A percentile compares a stretch with the other conserved stretches of the same genome.
phyloP scores from a whole-genome alignment of 2,329 filamentous ascomycete genomes.

The Lecanoromycetidae sp. region DNA sequence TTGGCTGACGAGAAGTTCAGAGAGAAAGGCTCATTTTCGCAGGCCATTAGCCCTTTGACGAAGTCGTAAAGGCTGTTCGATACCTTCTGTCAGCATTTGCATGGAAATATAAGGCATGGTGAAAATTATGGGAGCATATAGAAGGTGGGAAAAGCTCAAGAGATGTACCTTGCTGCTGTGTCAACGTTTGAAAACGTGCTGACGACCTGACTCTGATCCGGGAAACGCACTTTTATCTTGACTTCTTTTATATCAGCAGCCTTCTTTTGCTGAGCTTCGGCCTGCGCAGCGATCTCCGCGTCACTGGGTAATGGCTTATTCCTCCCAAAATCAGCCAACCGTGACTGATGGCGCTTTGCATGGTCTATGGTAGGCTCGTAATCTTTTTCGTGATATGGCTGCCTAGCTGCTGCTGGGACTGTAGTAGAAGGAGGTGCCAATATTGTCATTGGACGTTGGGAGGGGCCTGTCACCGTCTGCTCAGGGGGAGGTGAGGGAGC shows the following conservation, averaged over 20 bases:
- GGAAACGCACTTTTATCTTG: slow-evolving; percentile 70
- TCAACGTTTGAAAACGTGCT: neutral
- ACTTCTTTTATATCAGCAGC: slow-evolving; percentile 56
- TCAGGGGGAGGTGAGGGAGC: slow-evolving; percentile 1
- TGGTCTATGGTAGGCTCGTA: slow-evolving; percentile 65
- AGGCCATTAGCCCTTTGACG: slow-evolving; percentile 58
- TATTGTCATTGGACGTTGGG: slow-evolving; percentile 50
- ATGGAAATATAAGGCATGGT: no score
- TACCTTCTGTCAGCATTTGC: no score
- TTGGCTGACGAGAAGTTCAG: slow-evolving; percentile 52
- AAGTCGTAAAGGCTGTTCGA: slow-evolving; percentile 70
- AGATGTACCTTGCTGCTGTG: neutral
- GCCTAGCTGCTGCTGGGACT: slow-evolving; percentile 62
- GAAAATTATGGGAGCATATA: no score
- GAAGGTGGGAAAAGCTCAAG: no score
- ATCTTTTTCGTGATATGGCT: slow-evolving; percentile 56
- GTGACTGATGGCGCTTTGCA: slow-evolving; percentile 61
- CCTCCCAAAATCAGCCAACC: slow-evolving; percentile 48
- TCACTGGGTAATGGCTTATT: slow-evolving; percentile 75
- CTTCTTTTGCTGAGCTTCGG: slow-evolving; percentile 51
- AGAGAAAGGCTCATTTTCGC: slow-evolving; percentile 54
- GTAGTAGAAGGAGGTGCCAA: slow-evolving; percentile 65
- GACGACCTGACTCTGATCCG: slow-evolving; percentile 57
- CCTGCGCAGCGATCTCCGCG: slow-evolving; percentile 61
- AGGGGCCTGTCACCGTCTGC: slow-evolving; percentile 9